Percentiles rank a stretch among this genome's conserved stretches.
phyloP scores from a whole-genome alignment of 305 asterid genomes.

The Fraxinus greggii region DNA sequence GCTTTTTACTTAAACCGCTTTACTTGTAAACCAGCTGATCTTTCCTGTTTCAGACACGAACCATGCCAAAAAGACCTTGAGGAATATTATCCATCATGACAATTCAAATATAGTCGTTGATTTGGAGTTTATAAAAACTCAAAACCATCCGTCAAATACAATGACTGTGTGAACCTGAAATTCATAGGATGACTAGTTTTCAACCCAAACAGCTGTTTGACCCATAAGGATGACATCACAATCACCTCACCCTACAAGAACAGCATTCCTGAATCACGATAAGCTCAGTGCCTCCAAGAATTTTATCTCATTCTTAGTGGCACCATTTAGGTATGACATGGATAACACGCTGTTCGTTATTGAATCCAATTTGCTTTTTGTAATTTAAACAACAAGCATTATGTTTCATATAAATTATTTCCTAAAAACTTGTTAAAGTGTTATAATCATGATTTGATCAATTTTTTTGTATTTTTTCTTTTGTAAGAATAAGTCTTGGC shows the following conservation, averaged over 20 bases:
- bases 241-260: slow-evolving; percentile 9
- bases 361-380: slow-evolving; percentile 12
- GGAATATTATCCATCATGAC: neutral
- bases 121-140: slow-evolving; percentile 7
- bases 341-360: neutral
- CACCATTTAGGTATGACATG: neutral
- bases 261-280: slow-evolving; percentile 8
- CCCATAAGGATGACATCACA: neutral
- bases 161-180: neutral
- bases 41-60: neutral
- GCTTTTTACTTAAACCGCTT: neutral
- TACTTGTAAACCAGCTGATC: neutral
- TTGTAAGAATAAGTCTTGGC: slow-evolving; percentile 85
- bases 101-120: neutral
- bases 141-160: slow-evolving; percentile 10
- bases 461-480: slow-evolving; percentile 31
- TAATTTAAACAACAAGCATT: slow-evolving; percentile 4
- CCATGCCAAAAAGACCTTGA: neutral
- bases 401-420: slow-evolving; percentile 9
- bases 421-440: slow-evolving; percentile 9
- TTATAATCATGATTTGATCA: slow-evolving; percentile 32
- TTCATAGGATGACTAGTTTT: neutral
- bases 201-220: neutral
- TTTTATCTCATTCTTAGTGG: slow-evolving; percentile 19
- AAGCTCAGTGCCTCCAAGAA: neutral